Conservation (phyloP, 2,329 filamentous ascomycete genomes). For the Microdochium paspali region DNA sequence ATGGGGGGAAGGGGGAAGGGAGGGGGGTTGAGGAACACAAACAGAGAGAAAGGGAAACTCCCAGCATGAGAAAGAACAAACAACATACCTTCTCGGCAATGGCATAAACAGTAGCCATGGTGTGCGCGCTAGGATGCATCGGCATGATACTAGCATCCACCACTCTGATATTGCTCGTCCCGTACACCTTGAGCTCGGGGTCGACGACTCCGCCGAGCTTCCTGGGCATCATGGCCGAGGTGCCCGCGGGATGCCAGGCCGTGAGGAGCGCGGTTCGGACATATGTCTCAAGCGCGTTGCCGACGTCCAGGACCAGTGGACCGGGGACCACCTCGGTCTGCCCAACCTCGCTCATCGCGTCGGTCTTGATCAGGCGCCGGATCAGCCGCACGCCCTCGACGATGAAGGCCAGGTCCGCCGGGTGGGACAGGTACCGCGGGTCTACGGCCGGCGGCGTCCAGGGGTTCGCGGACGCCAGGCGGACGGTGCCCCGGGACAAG, state of each 20-base stretch:
- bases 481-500: conserved; percentile 13
- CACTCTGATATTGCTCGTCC: conserved; percentile 20
- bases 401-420: conserved; percentile 13
- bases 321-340: conserved; percentile 11
- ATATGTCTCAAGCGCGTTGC: background rate
- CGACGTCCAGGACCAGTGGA: conserved; percentile 1
- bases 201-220: conserved; percentile 40
- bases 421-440: conserved; percentile 14
- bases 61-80: background rate
- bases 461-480: conserved; percentile 12
- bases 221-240: conserved; percentile 39
- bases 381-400: conserved; percentile 13
- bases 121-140: background rate
- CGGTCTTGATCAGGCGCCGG: conserved; percentile 10
- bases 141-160: conserved; percentile 1
- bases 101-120: background rate
- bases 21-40: too few relatives aligned
- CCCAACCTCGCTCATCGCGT: conserved; percentile 10
- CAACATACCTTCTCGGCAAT: background rate
- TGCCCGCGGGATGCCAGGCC: conserved; percentile 30
- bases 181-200: conserved; percentile 35
- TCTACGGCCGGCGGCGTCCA: conserved; percentile 11
- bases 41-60: background rate
- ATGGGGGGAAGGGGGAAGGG: too few relatives aligned
- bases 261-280: conserved; percentile 1